Base-by-base conservation (phyloP, 23 red algal species). In the Gracilaria gracilis region DNA sequence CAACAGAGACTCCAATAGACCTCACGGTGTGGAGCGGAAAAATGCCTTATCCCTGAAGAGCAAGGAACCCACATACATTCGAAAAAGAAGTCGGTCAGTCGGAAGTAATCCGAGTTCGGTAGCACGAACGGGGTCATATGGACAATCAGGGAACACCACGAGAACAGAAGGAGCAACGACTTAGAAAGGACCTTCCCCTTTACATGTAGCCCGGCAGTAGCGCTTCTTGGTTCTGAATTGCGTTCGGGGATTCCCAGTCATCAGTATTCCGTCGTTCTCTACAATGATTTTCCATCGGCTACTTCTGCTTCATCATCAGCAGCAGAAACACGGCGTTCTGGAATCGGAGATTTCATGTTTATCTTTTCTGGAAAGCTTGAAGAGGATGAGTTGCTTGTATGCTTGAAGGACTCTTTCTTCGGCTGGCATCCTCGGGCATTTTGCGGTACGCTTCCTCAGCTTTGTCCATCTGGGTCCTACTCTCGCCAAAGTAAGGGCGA, bases 321-420 rank as follows among this genome's bases (percentile, higher is more conserved):
- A n/a, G 67, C 28, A 73, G 25, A 34, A 57, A 25, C 39, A 47
- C 42, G 59, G 23, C 57, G 71, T 44, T 21, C 33, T 32, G 89
- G 89, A 7, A 46, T 92, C 47, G 80, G 78, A 59, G 89, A 92
- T 50, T 84, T 92, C 67, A 29, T 92, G 24, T 77, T 92, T 44
- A 21, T 92, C 3, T 84, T 92, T 55, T 83, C 78, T 74, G 28
- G 61, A 61, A 84, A 75, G 49, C 80, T 92, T 62, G 20, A 14
- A 27, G 14, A 75, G 0, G 36, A 77, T 42, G 89, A 92, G 15
- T 48, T 42, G 24, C 44, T 78, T 25, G 47, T 82, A 12, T 79
- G 53, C 31, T 36, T 90, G 24, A 51, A 39, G 67, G 87, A 80
- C 9, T 33, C 58, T 35, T 80, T 74, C 59, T 44, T 46, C 54